Conservation (phyloP, 768 basidiomycete genomes). For the Pisolithus marmoratus region DNA sequence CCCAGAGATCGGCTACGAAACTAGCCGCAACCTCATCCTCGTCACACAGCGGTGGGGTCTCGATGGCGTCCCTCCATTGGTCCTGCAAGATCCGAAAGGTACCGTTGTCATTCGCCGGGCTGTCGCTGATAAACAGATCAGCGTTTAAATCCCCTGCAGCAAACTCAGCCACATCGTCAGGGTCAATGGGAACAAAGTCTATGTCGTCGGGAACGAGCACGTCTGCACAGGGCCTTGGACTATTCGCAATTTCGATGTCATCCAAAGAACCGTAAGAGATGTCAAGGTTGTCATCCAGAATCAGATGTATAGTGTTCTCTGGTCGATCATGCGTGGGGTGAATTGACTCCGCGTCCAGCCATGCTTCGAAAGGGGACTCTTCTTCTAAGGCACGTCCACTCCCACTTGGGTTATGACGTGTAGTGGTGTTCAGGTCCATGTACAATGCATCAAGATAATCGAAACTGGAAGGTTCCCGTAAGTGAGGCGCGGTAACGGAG, state of each 20-base stretch:
- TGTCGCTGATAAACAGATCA: neutral
- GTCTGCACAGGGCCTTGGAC: slow-evolving; percentile 1
- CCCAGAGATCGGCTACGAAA: slow-evolving; percentile 9
- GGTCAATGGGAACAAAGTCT: slow-evolving; percentile 14
- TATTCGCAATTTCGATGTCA: slow-evolving; percentile 9
- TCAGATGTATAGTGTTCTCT: slow-evolving; percentile 13
- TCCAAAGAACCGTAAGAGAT: slow-evolving; percentile 4
- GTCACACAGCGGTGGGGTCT: neutral
- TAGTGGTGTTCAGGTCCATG: slow-evolving; percentile 9
- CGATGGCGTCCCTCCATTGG: no score
- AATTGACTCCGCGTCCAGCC: slow-evolving; percentile 6
- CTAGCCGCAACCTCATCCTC: neutral
- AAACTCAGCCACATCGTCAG: slow-evolving; percentile 5
- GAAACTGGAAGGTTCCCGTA: slow-evolving; percentile 12
- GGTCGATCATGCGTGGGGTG: slow-evolving; percentile 9
- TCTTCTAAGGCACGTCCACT: slow-evolving; percentile 10
- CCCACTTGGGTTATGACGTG: slow-evolving; percentile 3
- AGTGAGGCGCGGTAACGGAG: slow-evolving; percentile 12
- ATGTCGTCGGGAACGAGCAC: slow-evolving; percentile 3
- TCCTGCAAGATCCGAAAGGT: no score
- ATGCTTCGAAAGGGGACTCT: slow-evolving; percentile 1
- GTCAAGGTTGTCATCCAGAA: slow-evolving; percentile 1
- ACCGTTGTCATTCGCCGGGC: neutral
- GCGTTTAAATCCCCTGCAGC: neutral
- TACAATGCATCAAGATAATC: slow-evolving; percentile 7